These are phyloP conservation scores for Exophiala spinifera DNA, from an alignment of 2,329 filamentous ascomycete genomes.

Conservation along the genomic window DNA sequence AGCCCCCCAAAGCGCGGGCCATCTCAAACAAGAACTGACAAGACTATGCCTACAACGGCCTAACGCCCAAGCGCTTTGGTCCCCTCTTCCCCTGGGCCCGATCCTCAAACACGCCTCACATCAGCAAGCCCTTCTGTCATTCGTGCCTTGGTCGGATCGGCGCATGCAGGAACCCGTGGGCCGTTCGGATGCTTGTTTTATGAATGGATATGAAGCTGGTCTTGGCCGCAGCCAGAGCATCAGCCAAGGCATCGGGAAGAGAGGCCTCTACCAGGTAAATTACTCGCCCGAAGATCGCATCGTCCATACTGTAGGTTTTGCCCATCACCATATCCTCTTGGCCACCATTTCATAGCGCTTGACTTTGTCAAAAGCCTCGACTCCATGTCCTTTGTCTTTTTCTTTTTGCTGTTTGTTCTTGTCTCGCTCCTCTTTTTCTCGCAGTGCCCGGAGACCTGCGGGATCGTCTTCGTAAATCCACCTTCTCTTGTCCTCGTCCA, in stretches of 20 bases:
- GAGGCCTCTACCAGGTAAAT: too few relatives aligned
- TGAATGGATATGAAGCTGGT: too few relatives aligned
- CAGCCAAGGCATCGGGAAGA: too few relatives aligned
- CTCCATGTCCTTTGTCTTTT: slow-evolving; percentile 55
- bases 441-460: slow-evolving; percentile 63
- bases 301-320: too few relatives aligned
- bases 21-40: slow-evolving; percentile 1
- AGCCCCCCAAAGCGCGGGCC: not conserved
- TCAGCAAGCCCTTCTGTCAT: not conserved
- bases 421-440: slow-evolving; percentile 61
- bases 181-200: too few relatives aligned
- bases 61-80: not conserved
- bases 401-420: slow-evolving; percentile 54
- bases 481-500: slow-evolving; percentile 79
- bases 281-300: too few relatives aligned
- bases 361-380: slow-evolving; percentile 63
- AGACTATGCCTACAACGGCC: not conserved
- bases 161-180: slow-evolving; percentile 22
- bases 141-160: not conserved
- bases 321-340: slow-evolving; percentile 85
- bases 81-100: not conserved
- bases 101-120: slow-evolving; percentile 12
- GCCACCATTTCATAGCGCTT: slow-evolving; percentile 91
- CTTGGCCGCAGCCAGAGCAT: too few relatives aligned
- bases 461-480: slow-evolving; percentile 86